Evolutionary conservation across 2,329 filamentous ascomycete genomes (phyloP), one percentile per base, ranked within the genome.

Genomic region (Fusarium robinianum): DNA sequence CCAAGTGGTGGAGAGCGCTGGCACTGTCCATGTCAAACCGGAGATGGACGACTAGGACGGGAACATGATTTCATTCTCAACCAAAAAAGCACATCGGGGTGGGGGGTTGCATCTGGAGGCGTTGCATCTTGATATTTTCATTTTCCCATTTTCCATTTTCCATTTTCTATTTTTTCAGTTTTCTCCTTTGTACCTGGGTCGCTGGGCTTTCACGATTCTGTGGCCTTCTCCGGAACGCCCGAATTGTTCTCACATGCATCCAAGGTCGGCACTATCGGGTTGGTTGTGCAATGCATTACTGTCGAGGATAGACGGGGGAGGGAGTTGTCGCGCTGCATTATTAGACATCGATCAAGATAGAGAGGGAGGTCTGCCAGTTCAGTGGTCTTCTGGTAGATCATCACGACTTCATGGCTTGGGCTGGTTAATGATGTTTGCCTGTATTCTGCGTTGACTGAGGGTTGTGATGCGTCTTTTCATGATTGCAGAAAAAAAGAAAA

Each of bases 11-110:
- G 71, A 71, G 49, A 68, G 70, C 49, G 66, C 71, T 56, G 68
- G 65, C 48, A 70, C 70, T 44, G 62, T 69, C 49, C 65, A 67
- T 55, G 69, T 74, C 61, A 70, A 73, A 51, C 69, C 69, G 53
- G 69, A 71, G 51, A 61, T 69, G 47, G 62, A 60, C 51, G n/a
- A 64, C 31, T 46, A 41, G 57, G 55, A 58, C 51, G 58, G 57
- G 55, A 57, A 57, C 58, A 63, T 63, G 57, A 55, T 63, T 58
- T 64, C 64, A 61, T 51, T 51, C 35, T 35, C 33, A 43, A 46
- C 23, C 37, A 40, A 50, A 58, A 61, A 60, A 61, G 46, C 51
- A 63, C 62, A 65, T 51, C 53, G 53, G 56, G 58, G 60, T 52
- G 43, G 60, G 62, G 53, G 62, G 61, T 60, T 70, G 67, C 67